Percentiles rank a stretch among this genome's conserved stretches.
Conservation (phyloP, 805 yeast species). For the Naumovozyma baii region DNA sequence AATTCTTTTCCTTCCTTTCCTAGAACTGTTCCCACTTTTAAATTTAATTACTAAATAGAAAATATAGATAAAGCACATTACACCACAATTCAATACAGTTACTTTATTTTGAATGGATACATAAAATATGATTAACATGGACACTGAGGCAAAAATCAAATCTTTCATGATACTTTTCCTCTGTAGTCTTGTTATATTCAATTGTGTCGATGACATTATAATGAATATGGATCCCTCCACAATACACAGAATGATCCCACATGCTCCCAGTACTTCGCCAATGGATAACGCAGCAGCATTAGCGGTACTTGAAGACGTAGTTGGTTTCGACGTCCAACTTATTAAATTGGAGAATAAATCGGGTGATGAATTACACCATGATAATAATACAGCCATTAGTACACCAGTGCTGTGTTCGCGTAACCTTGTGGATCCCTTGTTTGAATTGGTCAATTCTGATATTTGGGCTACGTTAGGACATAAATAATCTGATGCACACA, state of each 20-base stretch:
- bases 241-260: constrained; percentile 30
- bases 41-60: constrained; percentile 14
- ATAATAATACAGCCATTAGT: constrained; percentile 24
- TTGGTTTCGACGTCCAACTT: constrained; percentile 23
- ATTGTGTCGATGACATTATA: constrained; percentile 16
- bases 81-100: constrained; percentile 19
- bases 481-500: constrained; percentile 30
- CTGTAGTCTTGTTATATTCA: constrained; percentile 14
- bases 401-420: constrained; percentile 11
- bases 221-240: constrained; percentile 28
- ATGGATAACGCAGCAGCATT: constrained; percentile 25
- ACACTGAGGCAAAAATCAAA: constrained; percentile 17
- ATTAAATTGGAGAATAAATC: constrained; percentile 30
- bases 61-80: constrained; percentile 21
- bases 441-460: constrained; percentile 14
- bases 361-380: constrained; percentile 33
- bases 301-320: constrained; percentile 7
- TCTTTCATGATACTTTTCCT: constrained; percentile 18
- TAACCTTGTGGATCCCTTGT: background rate
- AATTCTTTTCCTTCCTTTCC: too few species aligned
- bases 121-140: constrained; percentile 20
- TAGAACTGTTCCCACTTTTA: background rate
- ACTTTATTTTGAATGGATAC: constrained; percentile 17
- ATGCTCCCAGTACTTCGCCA: constrained; percentile 32
- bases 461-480: constrained; percentile 29